Percentiles rank a stretch among this genome's conserved stretches.
Conservation (phyloP, 805 yeast species). For the Wickerhamiella azymoides region DNA sequence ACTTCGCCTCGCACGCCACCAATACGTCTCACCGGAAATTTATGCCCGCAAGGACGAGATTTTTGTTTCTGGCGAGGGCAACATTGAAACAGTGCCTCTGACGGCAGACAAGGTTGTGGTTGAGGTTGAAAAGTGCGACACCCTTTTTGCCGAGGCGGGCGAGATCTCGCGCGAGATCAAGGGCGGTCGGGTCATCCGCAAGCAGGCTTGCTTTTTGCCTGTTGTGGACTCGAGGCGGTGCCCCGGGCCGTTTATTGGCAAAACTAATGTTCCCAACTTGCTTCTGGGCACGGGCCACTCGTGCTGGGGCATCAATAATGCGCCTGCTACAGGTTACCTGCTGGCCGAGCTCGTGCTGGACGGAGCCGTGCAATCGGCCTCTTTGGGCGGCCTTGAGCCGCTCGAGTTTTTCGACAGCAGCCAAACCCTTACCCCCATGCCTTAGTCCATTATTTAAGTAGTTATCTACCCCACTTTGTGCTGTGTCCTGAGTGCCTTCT, state of each 20-base stretch:
- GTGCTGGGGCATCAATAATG: constrained; percentile 98
- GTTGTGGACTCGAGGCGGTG: constrained; percentile 85
- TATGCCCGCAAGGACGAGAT: constrained; percentile 93
- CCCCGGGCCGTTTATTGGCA: constrained; percentile 89
- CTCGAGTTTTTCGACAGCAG: constrained; percentile 53
- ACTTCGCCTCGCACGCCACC: constrained; percentile 44
- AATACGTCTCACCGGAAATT: constrained; percentile 80
- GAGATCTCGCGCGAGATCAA: constrained; percentile 55
- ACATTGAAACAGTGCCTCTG: constrained; percentile 80
- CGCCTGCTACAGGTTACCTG: constrained; percentile 91
- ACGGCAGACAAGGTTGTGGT: constrained; percentile 89
- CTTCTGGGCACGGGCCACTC: constrained; percentile 86
- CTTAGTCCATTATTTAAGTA: not conserved
- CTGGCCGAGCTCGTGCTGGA: constrained; percentile 78
- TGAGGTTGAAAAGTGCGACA: constrained; percentile 76
- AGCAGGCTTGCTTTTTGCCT: constrained; percentile 93
- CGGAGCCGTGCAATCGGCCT: constrained; percentile 66
- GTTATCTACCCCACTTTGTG: not conserved
- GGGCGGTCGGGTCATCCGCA: constrained; percentile 59
- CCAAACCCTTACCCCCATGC: not conserved
- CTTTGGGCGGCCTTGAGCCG: constrained; percentile 74
- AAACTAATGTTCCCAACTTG: constrained; percentile 70
- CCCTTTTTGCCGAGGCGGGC: constrained; percentile 67
- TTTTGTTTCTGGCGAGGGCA: constrained; percentile 94
- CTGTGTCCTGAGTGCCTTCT: not conserved